Base-by-base conservation (phyloP, 2,329 filamentous ascomycete species). In the Aspergillus tanneri region DNA sequence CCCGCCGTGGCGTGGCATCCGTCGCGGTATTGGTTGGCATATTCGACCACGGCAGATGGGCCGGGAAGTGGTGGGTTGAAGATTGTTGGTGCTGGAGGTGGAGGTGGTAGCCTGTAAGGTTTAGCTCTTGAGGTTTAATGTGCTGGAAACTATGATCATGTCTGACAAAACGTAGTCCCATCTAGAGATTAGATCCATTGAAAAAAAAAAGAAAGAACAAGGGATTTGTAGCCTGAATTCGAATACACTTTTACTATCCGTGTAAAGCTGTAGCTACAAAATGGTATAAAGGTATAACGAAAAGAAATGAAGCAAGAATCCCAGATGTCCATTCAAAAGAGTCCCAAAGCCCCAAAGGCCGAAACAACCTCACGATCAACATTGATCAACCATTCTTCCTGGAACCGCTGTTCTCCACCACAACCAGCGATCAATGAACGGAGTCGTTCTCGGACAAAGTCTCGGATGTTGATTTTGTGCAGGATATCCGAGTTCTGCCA, bases 1-100 rank as follows among this genome's bases (percentile, higher is more conserved):
- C 73, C 71, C 3, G 73, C 72, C 38, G 73, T 77, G 21, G 73
- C 72, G 24, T 77, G 75, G 75, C 75, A 77, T 65, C 75, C 75
- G 3, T 72, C 67, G 42, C 63, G 73, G 24, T 77, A 77, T 52
- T 76, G 72, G 70, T 55, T 77, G 50, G 75, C 75, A 7, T 77
- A 76, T 59, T 75, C 74, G 25, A 68, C 68, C 8, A 72, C 71
- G 27, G 65, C 69, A 14, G 73, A 76, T 58, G 67, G 66, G 7
- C 62, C 62, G 11, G 69, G 69, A 25, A 65, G 62, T 19, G 70
- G 68, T 3, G 73, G 73, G 4, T 59, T 77, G 59, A 75, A 70
- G 60, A 77, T 77, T 58, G 66, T 77, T 21, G 75, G 75, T 34
- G 73, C 72, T 42, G 73, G 64, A 32, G 73, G 72, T 42, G 72